Conservation (phyloP, 345 rosid genomes). For the Aethionema arabicum region DNA sequence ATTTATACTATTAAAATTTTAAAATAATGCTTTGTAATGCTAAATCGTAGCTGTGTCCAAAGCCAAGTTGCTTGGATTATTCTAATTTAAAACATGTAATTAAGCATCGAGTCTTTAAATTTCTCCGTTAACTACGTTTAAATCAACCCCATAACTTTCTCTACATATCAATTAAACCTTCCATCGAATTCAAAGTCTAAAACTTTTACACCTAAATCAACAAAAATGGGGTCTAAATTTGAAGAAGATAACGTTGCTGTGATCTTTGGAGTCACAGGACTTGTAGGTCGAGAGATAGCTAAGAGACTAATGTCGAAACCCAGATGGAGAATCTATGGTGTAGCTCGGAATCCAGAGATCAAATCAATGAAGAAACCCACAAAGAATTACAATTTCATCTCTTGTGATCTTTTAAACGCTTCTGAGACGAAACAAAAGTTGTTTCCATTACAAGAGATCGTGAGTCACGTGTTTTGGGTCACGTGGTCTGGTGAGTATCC, state of each 20-base stretch:
- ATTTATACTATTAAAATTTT: not conserved
- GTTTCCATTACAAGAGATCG: constrained; percentile 42
- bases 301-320: constrained; percentile 47
- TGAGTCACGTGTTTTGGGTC: constrained; percentile 82
- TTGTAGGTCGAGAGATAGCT: constrained; percentile 77
- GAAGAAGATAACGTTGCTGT: constrained; percentile 52
- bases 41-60: constrained; percentile 32
- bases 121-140: constrained; percentile 28
- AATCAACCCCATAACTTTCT: constrained; percentile 15
- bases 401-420: constrained; percentile 69
- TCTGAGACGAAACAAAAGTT: constrained; percentile 50
- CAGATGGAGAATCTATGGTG: constrained; percentile 78
- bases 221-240: constrained; percentile 44
- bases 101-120: constrained; percentile 34
- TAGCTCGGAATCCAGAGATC: constrained; percentile 62
- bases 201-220: not conserved
- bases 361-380: constrained; percentile 36
- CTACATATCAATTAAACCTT: not conserved
- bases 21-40: constrained; percentile 24
- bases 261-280: constrained; percentile 84
- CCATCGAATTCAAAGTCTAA: constrained; percentile 9
- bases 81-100: constrained; percentile 29
- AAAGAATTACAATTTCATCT: constrained; percentile 56
- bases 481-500: constrained; percentile 75
- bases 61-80: constrained; percentile 29